Conservation (phyloP, 371 early-diverging fungal genomes). For the Mortierella sp. region DNA sequence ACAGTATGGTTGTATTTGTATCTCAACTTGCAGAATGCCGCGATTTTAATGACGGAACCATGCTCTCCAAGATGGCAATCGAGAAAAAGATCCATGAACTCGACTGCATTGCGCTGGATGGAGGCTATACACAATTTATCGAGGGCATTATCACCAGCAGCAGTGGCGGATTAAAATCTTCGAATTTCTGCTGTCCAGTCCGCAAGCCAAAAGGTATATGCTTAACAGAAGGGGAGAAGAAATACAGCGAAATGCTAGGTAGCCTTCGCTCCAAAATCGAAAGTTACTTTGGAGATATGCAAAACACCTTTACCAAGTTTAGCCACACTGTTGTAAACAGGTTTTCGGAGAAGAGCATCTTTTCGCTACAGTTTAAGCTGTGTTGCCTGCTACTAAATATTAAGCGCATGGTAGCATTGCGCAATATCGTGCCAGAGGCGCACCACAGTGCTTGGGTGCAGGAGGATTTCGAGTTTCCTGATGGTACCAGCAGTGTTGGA, state of each 20-base stretch:
- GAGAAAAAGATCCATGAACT: neutral
- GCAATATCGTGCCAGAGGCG: neutral
- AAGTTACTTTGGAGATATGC: no score
- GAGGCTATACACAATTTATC: slow-evolving; percentile 1
- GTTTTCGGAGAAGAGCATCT: neutral
- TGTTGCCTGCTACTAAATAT: no score
- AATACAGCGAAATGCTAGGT: neutral
- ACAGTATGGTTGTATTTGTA: slow-evolving; percentile 65
- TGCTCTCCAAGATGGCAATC: no score
- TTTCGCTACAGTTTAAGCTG: no score
- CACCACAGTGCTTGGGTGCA: neutral
- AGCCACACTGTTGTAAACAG: neutral
- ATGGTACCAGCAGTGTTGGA: neutral
- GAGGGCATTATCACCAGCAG: slow-evolving; percentile 1
- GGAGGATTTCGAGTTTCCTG: neutral
- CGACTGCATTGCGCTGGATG: neutral
- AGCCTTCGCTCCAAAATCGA: no score
- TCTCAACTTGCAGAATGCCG: slow-evolving; percentile 61
- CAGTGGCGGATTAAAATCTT: neutral
- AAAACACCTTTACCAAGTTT: neutral
- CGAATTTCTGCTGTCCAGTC: neutral
- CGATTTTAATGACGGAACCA: no score
- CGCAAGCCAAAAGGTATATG: neutral
- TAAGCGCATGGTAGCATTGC: no score
- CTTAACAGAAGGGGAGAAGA: neutral